These are phyloP conservation scores for Apiospora marii DNA, from an alignment of 2,329 filamentous ascomycete genomes.

Conservation along the genomic window DNA sequence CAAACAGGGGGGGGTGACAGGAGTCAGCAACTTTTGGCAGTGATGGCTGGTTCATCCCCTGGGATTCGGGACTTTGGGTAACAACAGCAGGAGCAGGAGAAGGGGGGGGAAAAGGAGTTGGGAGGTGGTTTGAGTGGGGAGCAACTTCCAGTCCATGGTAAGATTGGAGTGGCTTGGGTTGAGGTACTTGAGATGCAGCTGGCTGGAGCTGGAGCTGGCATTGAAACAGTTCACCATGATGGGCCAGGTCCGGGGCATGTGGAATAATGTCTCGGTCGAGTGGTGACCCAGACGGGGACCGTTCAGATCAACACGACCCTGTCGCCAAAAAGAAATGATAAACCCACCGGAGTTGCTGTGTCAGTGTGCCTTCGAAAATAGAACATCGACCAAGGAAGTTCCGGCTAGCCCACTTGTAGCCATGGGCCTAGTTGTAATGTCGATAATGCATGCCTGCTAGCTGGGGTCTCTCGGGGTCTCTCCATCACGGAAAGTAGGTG, in stretches of 20 bases:
- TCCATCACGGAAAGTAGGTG: slow-evolving; percentile 15
- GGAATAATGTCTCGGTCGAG: slow-evolving; percentile 15
- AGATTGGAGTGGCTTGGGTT: slow-evolving; percentile 12
- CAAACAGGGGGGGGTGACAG: background rate
- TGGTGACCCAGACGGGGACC: slow-evolving; percentile 17
- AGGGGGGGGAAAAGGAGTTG: slow-evolving; percentile 4
- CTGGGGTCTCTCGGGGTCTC: slow-evolving; percentile 1
- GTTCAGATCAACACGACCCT: slow-evolving; percentile 17
- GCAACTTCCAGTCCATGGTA: background rate
- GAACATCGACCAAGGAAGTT: background rate
- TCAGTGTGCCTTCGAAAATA: slow-evolving; percentile 18
- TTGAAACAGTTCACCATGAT: slow-evolving; percentile 16
- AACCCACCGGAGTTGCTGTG: background rate
- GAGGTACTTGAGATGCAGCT: slow-evolving; percentile 2
- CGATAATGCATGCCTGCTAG: slow-evolving; percentile 9
- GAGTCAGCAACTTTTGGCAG: background rate
- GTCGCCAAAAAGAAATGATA: slow-evolving; percentile 21
- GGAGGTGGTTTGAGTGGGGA: slow-evolving; percentile 9
- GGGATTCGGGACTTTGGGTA: slow-evolving; percentile 13
- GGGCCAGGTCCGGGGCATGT: slow-evolving; percentile 20
- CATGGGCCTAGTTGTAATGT: background rate
- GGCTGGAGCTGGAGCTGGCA: slow-evolving; percentile 1
- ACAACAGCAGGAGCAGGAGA: background rate
- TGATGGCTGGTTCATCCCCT: slow-evolving; percentile 13
- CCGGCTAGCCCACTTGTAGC: slow-evolving; percentile 3